Conservation (phyloP, 2,329 filamentous ascomycete species). For the Epicoccum sorghinum region DNA sequence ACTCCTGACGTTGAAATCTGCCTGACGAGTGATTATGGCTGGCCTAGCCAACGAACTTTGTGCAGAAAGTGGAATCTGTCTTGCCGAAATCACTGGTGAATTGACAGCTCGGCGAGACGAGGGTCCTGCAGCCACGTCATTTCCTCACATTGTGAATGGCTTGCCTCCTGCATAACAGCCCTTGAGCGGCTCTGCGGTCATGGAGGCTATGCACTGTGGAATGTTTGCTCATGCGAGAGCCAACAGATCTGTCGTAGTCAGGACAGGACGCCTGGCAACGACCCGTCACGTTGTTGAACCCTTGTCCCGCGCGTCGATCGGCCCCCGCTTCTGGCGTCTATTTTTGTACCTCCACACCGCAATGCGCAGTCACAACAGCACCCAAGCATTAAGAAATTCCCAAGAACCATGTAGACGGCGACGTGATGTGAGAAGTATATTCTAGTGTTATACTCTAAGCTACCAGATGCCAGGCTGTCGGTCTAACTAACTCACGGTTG, state of each 20-base stretch:
- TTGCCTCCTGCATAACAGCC: not conserved
- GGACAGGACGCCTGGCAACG: constrained; percentile 4
- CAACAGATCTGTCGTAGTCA: constrained; percentile 13
- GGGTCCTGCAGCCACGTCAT: constrained; percentile 7
- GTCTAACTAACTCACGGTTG: not conserved
- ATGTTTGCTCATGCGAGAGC: constrained; percentile 2
- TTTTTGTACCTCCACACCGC: constrained; percentile 16
- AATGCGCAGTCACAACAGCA: constrained; percentile 9
- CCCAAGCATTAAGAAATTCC: constrained; percentile 5
- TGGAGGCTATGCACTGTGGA: constrained; percentile 4
- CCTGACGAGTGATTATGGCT: constrained; percentile 24
- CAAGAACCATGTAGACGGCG: constrained; percentile 2
- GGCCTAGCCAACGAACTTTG: constrained; percentile 18
- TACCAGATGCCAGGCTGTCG: constrained; percentile 5
- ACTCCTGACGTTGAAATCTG: constrained; percentile 21
- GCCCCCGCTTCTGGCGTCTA: constrained; percentile 10
- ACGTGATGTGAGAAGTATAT: constrained; percentile 1
- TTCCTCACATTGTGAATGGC: constrained; percentile 1
- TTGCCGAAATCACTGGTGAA: constrained; percentile 25
- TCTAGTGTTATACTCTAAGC: not conserved
- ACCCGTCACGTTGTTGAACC: constrained; percentile 1
- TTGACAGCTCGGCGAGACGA: constrained; percentile 19
- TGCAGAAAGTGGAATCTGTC: constrained; percentile 14
- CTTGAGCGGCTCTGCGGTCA: constrained; percentile 10
- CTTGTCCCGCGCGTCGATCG: constrained; percentile 11